Conservation (phyloP, 1,284 basidiomycete genomes). For the Sanghuangporus sanghuang region DNA sequence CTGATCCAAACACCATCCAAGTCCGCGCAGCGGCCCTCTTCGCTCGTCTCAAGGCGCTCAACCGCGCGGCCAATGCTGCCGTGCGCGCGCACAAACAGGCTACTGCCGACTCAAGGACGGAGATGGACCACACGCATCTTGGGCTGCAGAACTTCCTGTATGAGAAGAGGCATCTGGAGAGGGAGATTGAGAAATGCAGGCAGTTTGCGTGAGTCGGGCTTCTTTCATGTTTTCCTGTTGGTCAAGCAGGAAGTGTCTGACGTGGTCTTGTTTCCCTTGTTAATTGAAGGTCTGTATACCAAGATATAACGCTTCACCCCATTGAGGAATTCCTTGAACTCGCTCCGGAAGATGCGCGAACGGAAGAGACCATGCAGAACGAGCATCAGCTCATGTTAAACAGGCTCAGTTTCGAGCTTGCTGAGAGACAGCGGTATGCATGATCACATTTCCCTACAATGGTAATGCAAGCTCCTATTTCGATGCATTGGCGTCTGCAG, state of each 20-base stretch:
- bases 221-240: not conserved
- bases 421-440: constrained; percentile 70
- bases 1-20: constrained; percentile 49
- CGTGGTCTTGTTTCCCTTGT: not conserved
- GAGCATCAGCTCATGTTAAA: constrained; percentile 79
- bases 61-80: constrained; percentile 64
- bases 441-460: not conserved
- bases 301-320: constrained; percentile 68
- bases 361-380: constrained; percentile 52
- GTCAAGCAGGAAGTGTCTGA: not conserved
- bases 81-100: constrained; percentile 65
- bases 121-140: constrained; percentile 81
- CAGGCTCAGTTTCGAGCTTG: constrained; percentile 74
- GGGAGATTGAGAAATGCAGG: constrained; percentile 82
- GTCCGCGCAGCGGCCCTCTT: constrained; percentile 68
- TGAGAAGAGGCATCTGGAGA: constrained; percentile 77
- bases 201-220: constrained; percentile 66
- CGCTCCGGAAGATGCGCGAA: constrained; percentile 62
- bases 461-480: constrained; percentile 18
- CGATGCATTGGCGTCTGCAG: constrained; percentile 32
- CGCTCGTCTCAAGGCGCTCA: constrained; percentile 67
- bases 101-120: constrained; percentile 66
- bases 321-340: constrained; percentile 59
- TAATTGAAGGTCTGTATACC: constrained; percentile 65
- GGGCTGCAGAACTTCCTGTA: constrained; percentile 78